Evolutionary conservation across 352 stramenopile species (phyloP).

Genomic region (Globisporangium carolinianum): DNA sequence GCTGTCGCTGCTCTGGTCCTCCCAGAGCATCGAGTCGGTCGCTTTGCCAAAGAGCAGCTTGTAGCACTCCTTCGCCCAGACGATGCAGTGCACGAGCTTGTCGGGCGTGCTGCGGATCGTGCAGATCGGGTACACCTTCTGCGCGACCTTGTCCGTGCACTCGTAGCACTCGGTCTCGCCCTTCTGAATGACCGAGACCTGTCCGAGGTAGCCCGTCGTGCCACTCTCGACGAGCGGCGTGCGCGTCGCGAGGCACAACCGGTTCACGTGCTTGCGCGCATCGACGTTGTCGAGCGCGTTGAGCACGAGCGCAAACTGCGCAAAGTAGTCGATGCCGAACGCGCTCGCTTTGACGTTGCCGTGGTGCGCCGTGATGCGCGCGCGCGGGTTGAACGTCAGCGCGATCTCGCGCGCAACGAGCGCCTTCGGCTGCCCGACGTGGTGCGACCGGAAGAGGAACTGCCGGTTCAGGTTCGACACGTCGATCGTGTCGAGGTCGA

Average conservation of each 20-base stretch:
- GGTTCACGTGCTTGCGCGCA: slow-evolving; percentile 98
- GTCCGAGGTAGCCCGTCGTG: slow-evolving; percentile 97
- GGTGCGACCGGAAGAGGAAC: slow-evolving; percentile 97
- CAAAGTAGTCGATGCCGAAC: slow-evolving; percentile 93
- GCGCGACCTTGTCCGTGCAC: slow-evolving; percentile 91
- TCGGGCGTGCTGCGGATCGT: slow-evolving; percentile 98
- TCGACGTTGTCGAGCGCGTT: slow-evolving; percentile 99
- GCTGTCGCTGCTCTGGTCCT: slow-evolving; percentile 56
- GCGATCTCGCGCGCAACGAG: slow-evolving; percentile 77
- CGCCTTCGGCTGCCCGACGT: slow-evolving; percentile 98
- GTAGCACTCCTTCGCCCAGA: slow-evolving; percentile 95
- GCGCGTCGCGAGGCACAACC: slow-evolving; percentile 92
- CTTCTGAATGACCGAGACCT: slow-evolving; percentile 97
- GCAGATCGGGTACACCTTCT: slow-evolving; percentile 99
- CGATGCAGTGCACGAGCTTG: slow-evolving; percentile 99
- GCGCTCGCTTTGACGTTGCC: slow-evolving; percentile 95
- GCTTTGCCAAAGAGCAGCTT: slow-evolving; percentile 84
- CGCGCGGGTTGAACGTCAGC: slow-evolving; percentile 83
- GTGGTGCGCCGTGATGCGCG: slow-evolving; percentile 92
- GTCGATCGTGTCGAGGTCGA: slow-evolving; percentile 99
- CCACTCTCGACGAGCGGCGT: slow-evolving; percentile 94
- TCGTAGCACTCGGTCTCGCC: slow-evolving; percentile 98
- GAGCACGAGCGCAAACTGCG: slow-evolving; percentile 96
- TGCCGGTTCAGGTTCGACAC: slow-evolving; percentile 99
- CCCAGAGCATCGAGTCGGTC: slow-evolving; percentile 94